phyloP scores from a whole-genome alignment of 371 early-diverging fungal species.

The Rhizopus sp. region DNA sequence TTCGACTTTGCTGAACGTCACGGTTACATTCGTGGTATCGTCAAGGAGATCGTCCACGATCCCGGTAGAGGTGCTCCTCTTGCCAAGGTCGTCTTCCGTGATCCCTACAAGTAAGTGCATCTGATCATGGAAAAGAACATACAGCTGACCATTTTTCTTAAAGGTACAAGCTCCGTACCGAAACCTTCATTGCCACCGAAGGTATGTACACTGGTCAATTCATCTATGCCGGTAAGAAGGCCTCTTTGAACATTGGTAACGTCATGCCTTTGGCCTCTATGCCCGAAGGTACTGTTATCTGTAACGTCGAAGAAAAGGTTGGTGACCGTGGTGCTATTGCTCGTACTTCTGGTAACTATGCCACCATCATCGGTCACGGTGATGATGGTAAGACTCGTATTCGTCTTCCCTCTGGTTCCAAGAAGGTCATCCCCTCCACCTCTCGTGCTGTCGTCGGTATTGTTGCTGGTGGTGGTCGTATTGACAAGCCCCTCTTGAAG shows the following conservation, averaged over 20 bases:
- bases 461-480: slow-evolving; percentile 99
- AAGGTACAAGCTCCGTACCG: slow-evolving; percentile 83
- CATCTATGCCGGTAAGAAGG: slow-evolving; percentile 98
- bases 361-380: slow-evolving; percentile 99
- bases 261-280: slow-evolving; percentile 92
- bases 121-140: too few relatives aligned
- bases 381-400: slow-evolving; percentile 98
- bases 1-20: slow-evolving; percentile 97
- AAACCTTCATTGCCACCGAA: slow-evolving; percentile 98
- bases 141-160: background rate
- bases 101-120: slow-evolving; percentile 45
- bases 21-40: slow-evolving; percentile 96
- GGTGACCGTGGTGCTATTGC: slow-evolving; percentile 99
- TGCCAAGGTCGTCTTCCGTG: slow-evolving; percentile 80
- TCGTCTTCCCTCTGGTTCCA: slow-evolving; percentile 97
- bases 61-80: slow-evolving; percentile 99
- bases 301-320: slow-evolving; percentile 97
- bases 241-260: slow-evolving; percentile 95
- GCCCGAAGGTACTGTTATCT: slow-evolving; percentile 99
- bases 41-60: slow-evolving; percentile 99
- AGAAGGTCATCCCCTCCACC: slow-evolving; percentile 90
- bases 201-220: slow-evolving; percentile 99
- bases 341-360: slow-evolving; percentile 98
- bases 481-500: slow-evolving; percentile 99
- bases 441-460: slow-evolving; percentile 99